Conservation (phyloP, 2,329 filamentous ascomycete species). For the Phyllosticta capitalensis region DNA sequence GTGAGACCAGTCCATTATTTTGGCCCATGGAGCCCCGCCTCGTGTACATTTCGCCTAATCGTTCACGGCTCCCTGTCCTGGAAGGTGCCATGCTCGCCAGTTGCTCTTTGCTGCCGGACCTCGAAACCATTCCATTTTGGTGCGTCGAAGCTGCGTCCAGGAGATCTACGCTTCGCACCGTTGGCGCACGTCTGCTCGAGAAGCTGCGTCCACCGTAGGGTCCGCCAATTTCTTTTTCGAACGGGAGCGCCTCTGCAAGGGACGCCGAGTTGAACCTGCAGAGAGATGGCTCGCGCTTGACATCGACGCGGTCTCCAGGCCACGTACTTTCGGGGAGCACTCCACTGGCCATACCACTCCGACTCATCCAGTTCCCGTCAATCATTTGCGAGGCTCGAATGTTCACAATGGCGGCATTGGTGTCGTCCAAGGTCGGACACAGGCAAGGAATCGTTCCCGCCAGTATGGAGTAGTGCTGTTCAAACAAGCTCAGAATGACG, state of each 20-base stretch:
- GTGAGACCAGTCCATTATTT: not conserved
- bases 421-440: conserved; percentile 14
- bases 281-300: not conserved
- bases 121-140: not conserved
- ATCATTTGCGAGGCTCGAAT: not conserved
- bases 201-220: not conserved
- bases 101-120: not conserved
- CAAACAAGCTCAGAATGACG: conserved; percentile 10
- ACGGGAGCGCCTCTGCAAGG: not conserved
- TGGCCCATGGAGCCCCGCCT: not conserved
- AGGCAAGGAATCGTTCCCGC: conserved; percentile 16
- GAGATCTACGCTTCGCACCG: not conserved
- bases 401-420: conserved; percentile 10
- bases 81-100: not conserved
- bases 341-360: not conserved
- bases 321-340: not conserved
- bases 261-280: not conserved
- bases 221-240: not conserved
- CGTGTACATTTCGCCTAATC: not conserved
- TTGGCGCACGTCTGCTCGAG: not conserved
- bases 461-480: conserved; percentile 15
- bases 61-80: not conserved
- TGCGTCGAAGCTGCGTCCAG: not conserved
- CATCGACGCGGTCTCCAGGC: not conserved
- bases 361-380: not conserved